Percentiles rank a stretch among this genome's conserved stretches.
phyloP scores from a whole-genome alignment of 495 filamentous ascomycete genomes.

The Daldinia childiae region DNA sequence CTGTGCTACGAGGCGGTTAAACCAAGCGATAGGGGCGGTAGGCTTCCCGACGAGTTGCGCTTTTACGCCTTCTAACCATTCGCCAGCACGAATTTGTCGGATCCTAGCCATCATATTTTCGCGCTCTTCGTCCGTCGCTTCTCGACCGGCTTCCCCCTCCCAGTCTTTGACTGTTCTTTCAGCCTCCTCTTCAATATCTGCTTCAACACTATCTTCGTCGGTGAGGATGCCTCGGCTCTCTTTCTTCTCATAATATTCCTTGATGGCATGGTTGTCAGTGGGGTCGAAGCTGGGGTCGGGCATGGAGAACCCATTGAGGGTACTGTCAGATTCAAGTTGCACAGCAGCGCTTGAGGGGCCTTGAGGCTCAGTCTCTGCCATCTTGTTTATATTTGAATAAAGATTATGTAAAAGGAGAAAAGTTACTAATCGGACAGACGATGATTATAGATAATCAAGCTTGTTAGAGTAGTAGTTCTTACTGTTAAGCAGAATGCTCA shows the following conservation, averaged over 20 bases:
- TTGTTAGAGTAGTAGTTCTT: neutral
- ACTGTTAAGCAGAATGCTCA: neutral
- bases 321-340: neutral
- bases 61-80: constrained; percentile 36
- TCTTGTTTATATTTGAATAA: no score
- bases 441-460: neutral
- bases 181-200: neutral
- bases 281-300: constrained; percentile 31
- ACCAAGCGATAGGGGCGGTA: constrained; percentile 24
- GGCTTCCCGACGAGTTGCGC: constrained; percentile 14
- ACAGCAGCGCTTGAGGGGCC: neutral
- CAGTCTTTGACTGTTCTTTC: neutral
- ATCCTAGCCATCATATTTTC: constrained; percentile 8
- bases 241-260: neutral
- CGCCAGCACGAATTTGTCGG: constrained; percentile 7
- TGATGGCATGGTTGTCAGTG: neutral
- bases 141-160: neutral
- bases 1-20: constrained; percentile 36
- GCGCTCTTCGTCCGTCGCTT: constrained; percentile 12
- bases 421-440: neutral
- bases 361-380: no score
- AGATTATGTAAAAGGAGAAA: no score
- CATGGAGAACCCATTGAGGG: constrained; percentile 10
- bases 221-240: neutral
- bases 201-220: constrained; percentile 1